These are phyloP conservation scores for Pelagophyceae sp. DNA, from an alignment of 352 stramenopile genomes.

Conservation along the genomic window DNA sequence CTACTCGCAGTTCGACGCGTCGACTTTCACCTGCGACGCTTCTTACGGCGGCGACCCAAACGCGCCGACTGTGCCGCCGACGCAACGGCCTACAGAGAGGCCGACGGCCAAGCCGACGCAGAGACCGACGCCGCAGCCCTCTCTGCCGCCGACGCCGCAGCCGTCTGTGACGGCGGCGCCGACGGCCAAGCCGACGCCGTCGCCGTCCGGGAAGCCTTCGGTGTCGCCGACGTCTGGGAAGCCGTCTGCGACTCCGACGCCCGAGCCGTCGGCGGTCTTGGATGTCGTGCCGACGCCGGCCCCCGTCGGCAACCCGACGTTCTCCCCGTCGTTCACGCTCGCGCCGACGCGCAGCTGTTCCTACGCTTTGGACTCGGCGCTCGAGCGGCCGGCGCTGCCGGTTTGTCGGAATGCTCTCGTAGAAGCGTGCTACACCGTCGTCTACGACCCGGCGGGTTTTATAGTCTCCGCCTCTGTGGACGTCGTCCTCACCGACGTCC, in stretches of 20 bases:
- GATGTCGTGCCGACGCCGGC: neutral
- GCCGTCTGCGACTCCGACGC: neutral
- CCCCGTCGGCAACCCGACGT: neutral
- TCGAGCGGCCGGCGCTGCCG: neutral
- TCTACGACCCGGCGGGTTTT: conserved; percentile 28
- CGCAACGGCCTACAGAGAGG: no score
- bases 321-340: no score
- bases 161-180: neutral
- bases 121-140: neutral
- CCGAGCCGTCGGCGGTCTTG: neutral
- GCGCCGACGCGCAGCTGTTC: neutral
- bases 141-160: neutral
- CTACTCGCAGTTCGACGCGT: neutral
- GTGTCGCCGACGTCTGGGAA: neutral
- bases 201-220: neutral
- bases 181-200: neutral
- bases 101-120: no score
- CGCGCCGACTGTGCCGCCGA: no score
- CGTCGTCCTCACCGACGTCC: conserved; percentile 30
- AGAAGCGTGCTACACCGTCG: conserved; percentile 20
- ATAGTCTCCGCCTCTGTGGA: conserved; percentile 25
- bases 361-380: neutral
- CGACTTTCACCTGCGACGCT: neutral
- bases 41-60: neutral
- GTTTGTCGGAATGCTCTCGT: conserved; percentile 18